These are phyloP conservation scores for Cavenderia fasciculata DNA, from an alignment of 78 protist species.

Conservation along the genomic window DNA sequence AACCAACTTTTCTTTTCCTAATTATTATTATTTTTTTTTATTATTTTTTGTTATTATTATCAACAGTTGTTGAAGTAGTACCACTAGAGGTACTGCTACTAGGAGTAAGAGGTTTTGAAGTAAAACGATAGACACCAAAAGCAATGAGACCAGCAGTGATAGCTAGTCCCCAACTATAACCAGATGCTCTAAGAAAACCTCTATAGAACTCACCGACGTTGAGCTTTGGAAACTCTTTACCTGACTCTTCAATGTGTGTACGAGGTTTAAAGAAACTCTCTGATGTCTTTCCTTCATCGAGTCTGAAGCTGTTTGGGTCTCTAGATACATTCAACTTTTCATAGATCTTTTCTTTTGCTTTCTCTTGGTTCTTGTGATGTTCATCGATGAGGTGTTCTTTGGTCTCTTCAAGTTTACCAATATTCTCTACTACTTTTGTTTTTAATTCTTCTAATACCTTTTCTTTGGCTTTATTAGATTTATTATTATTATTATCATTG, in stretches of 20 bases:
- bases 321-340: neutral
- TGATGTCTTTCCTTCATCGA: neutral
- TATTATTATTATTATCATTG: too few relatives aligned
- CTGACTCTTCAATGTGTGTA: neutral
- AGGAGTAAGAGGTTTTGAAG: too few relatives aligned
- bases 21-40: too few relatives aligned
- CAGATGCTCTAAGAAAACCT: neutral
- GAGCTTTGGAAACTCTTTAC: neutral
- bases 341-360: neutral
- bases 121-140: neutral
- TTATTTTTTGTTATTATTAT: too few relatives aligned
- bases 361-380: neutral
- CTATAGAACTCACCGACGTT: constrained; percentile 11
- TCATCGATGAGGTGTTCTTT: neutral
- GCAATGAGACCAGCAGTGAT: neutral
- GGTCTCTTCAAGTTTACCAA: too few relatives aligned
- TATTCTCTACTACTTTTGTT: too few relatives aligned
- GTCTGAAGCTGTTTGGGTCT: neutral
- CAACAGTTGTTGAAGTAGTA: too few relatives aligned
- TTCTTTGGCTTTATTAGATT: too few relatives aligned
- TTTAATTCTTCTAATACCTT: too few relatives aligned
- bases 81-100: too few relatives aligned
- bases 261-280: neutral
- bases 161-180: constrained; percentile 18
- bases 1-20: too few relatives aligned